A percentile compares a stretch with the other conserved stretches of the same genome.
phyloP scores from a whole-genome alignment of 306 rosid genomes.

The Comarum palustre region DNA sequence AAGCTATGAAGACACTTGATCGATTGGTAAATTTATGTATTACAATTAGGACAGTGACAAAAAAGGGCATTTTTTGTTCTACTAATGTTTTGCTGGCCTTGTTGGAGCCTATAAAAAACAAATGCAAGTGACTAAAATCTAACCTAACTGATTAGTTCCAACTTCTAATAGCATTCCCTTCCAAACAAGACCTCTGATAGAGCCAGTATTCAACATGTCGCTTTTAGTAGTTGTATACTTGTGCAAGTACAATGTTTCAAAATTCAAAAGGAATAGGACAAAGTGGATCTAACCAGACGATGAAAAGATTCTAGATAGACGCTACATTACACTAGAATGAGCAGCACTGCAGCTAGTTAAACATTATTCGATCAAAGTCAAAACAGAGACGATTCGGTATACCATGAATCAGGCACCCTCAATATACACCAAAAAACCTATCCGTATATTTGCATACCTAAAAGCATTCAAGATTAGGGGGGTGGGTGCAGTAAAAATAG shows the following conservation, averaged over 20 bases:
- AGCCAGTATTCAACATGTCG: background rate
- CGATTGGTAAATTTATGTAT: slow-evolving; percentile 56
- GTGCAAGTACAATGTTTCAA: background rate
- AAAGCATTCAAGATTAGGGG: slow-evolving; percentile 41
- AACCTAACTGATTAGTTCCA: too few relatives aligned
- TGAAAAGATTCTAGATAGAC: background rate
- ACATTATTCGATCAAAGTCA: slow-evolving; percentile 29
- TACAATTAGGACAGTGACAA: background rate
- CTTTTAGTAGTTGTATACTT: background rate
- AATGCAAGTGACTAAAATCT: too few relatives aligned
- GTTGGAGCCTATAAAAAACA: too few relatives aligned
- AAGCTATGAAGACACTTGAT: slow-evolving; percentile 65
- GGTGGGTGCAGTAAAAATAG: slow-evolving; percentile 37
- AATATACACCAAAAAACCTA: slow-evolving; percentile 52
- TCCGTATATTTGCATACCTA: slow-evolving; percentile 39
- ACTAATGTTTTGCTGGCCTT: too few relatives aligned
- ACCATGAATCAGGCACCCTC: slow-evolving; percentile 43
- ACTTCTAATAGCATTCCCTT: too few relatives aligned
- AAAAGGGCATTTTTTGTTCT: too few relatives aligned
- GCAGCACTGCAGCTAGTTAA: slow-evolving; percentile 22
- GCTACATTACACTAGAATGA: slow-evolving; percentile 24
- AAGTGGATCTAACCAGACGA: background rate
- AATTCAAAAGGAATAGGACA: too few relatives aligned
- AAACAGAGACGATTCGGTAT: slow-evolving; percentile 28
- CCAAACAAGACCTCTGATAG: background rate